Conservation (phyloP, 2,329 filamentous ascomycete genomes). For the Podosphaera fusca region DNA sequence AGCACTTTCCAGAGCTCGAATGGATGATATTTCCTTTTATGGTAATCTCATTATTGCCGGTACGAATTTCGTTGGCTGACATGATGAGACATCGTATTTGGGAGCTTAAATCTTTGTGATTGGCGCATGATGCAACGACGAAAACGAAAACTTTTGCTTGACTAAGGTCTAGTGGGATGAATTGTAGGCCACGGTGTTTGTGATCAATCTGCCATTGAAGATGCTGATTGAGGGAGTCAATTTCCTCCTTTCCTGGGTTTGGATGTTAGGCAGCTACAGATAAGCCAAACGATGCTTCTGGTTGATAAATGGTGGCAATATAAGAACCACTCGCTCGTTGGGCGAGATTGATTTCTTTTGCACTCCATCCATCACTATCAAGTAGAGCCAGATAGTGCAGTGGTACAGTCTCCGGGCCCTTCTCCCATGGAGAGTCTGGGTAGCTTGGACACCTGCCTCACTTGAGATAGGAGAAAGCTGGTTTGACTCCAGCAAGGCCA, state of each 20-base stretch:
- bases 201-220: not conserved
- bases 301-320: conserved; percentile 1
- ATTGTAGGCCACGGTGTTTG: not conserved
- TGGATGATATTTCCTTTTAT: not conserved
- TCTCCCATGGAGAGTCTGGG: not conserved
- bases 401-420: not conserved
- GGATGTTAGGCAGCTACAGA: conserved; percentile 1
- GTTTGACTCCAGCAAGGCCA: no score
- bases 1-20: not conserved
- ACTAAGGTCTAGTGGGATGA: not conserved
- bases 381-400: not conserved
- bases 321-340: not conserved
- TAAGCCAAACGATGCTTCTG: conserved; percentile 2
- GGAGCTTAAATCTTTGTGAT: not conserved
- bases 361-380: not conserved
- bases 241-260: not conserved
- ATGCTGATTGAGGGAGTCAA: not conserved
- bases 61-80: no score
- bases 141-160: not conserved
- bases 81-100: not conserved
- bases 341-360: not conserved
- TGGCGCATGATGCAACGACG: not conserved
- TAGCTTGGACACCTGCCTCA: no score
- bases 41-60: not conserved
- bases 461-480: no score